Conservation (phyloP, 2,329 filamentous ascomycete species). For the Penicillium fuscoglaucum region DNA sequence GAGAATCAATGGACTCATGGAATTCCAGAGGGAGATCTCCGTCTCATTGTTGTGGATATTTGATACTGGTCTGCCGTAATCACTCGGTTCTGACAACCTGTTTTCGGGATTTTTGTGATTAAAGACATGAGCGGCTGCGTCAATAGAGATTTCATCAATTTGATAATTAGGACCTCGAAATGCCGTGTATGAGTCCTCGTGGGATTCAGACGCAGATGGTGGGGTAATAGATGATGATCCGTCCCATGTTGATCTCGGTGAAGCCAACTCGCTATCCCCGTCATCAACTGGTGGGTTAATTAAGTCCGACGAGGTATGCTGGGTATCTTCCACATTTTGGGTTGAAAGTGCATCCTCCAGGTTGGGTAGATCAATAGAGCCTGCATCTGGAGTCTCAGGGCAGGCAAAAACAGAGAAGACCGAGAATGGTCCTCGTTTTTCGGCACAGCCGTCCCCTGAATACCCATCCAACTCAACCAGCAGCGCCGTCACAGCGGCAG, state of each 20-base stretch:
- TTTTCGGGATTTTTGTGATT: neutral
- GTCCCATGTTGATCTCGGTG: neutral
- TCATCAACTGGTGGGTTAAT: neutral
- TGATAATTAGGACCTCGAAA: neutral
- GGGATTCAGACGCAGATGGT: neutral
- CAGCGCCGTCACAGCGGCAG: constrained; percentile 19
- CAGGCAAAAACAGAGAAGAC: constrained; percentile 21
- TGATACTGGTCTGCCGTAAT: neutral
- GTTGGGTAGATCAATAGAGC: neutral
- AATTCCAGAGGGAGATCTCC: neutral
- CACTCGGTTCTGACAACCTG: too few relatives aligned
- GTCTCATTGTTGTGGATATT: neutral
- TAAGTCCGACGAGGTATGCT: neutral
- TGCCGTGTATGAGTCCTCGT: neutral
- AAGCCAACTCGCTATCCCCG: neutral
- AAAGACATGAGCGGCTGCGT: neutral
- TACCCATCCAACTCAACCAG: constrained; percentile 21
- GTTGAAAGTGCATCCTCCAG: neutral
- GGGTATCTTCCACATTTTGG: neutral
- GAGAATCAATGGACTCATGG: constrained; percentile 14
- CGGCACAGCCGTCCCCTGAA: constrained; percentile 14
- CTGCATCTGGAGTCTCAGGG: neutral
- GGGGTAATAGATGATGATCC: neutral
- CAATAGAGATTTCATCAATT: neutral
- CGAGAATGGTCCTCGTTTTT: constrained; percentile 27